Base-by-base conservation (phyloP, 345 rosid genomes). In the Salix udensis region DNA sequence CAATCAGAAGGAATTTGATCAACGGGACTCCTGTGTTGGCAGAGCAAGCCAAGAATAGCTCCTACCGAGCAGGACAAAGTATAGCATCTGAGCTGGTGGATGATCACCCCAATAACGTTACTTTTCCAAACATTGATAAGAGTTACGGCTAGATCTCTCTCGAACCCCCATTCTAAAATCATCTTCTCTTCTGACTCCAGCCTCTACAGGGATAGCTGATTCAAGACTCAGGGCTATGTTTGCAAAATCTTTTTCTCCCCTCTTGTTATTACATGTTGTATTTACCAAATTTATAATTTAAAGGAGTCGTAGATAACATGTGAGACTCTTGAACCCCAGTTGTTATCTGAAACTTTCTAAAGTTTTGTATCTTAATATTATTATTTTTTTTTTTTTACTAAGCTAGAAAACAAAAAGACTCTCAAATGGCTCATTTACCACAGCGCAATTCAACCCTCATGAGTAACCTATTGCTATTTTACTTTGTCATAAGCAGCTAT, bases 401-500 rank as follows among this genome's bases (percentile, higher is more conserved):
- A 34, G 37, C 37, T 34, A 34, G 37, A 5, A 34, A 34, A 34
- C 37, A 34, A 1, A 34, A 5, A 34, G 6, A 34, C 37, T 34
- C 16, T 68, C 55, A 10, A 13, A 46, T 48, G 16, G 65, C 74
- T 16, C 26, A 34, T 12, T 52, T 53, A 55, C 23, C 46, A 37
- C 60, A 58, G 23, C 31, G 12, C 24, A 58, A 68, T 28, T 48
- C 70, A 64, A 46, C 28, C 71, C 65, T 62, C 26, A 12, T 16
- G 21, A 9, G n/a, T 18, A 46, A 36, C 34, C 40, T 23, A 4
- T 26, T 15, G 67, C 73, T 14, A 58, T 30, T 83, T 84, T 34
- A 48, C 58, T 23, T 76, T 71, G 76, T 95, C 97, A 79, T 87
- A 93, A 6, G 97, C 97, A 84, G 84, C 93, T 81, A 95, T 90